phyloP scores from a whole-genome alignment of 352 stramenopile genomes.

The Pythium brassicae region DNA sequence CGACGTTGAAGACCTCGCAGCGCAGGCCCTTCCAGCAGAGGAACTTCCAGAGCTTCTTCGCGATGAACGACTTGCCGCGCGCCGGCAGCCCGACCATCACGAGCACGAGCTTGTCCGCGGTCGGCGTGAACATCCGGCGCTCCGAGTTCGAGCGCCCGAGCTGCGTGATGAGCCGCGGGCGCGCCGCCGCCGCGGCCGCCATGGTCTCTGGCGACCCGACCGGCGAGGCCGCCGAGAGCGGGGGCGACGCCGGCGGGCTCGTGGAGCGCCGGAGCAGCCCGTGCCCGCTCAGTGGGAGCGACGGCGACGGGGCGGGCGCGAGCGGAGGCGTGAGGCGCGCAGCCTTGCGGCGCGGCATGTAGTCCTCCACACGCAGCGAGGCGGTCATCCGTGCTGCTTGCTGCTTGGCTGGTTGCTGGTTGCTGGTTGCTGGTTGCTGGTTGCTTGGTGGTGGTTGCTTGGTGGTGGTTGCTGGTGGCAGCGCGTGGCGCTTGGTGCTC shows the following conservation, averaged over 20 bases:
- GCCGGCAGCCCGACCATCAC: constrained; percentile 94
- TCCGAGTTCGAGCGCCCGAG: constrained; percentile 42
- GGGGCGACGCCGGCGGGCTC: constrained; percentile 10
- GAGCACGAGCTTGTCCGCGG: constrained; percentile 92
- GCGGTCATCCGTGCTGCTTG: constrained; percentile 6
- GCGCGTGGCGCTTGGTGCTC: too few species aligned
- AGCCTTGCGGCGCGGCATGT: constrained; percentile 12
- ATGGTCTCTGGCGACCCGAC: constrained; percentile 1
- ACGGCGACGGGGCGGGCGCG: background rate
- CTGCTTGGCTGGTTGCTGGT: too few species aligned
- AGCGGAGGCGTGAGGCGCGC: constrained; percentile 11
- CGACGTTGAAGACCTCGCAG: constrained; percentile 93
- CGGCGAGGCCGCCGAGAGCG: constrained; percentile 12
- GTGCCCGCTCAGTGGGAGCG: background rate
- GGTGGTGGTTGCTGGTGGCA: too few species aligned
- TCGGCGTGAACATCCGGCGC: constrained; percentile 73
- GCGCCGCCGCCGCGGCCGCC: constrained; percentile 4
- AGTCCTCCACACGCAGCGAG: constrained; percentile 9
- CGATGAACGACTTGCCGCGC: constrained; percentile 95
- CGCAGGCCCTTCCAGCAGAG: constrained; percentile 78
- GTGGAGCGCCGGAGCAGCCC: background rate
- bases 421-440: background rate
- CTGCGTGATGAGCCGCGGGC: constrained; percentile 7
- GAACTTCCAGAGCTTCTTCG: constrained; percentile 87
- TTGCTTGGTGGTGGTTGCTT: too few species aligned